phyloP scores from a whole-genome alignment of 352 stramenopile species.

The Phytophthora meadii region DNA sequence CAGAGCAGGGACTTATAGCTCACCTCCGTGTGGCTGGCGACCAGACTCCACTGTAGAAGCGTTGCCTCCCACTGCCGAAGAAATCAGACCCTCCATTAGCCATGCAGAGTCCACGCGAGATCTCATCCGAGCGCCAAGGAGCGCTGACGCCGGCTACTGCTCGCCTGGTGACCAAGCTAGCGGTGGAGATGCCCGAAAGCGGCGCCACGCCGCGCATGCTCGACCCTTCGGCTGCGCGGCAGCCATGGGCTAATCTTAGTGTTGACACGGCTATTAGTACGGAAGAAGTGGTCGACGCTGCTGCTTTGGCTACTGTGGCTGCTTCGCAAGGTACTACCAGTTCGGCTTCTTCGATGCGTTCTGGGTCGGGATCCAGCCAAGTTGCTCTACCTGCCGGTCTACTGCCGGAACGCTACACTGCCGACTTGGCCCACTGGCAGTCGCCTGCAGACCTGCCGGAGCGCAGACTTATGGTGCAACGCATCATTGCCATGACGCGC shows the following conservation, averaged over 20 bases:
- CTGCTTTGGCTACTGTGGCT: conserved; percentile 1
- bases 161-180: conserved; percentile 58
- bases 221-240: conserved; percentile 48
- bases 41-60: conserved; percentile 38
- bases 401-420: conserved; percentile 79
- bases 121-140: conserved; percentile 74
- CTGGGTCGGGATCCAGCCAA: conserved; percentile 51
- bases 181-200: conserved; percentile 31
- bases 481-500: conserved; percentile 88
- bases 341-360: conserved; percentile 52
- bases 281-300: conserved; percentile 9
- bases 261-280: conserved; percentile 55
- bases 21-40: conserved; percentile 21
- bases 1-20: conserved; percentile 33
- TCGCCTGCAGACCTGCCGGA: conserved; percentile 82
- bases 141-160: conserved; percentile 72
- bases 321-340: conserved; percentile 26
- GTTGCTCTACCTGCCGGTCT: conserved; percentile 55
- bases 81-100: conserved; percentile 22
- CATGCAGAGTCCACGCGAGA: conserved; percentile 66
- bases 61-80: conserved; percentile 4
- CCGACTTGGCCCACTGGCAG: conserved; percentile 85
- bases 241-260: conserved; percentile 79
- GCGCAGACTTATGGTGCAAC: conserved; percentile 84
- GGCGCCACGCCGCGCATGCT: conserved; percentile 64